A percentile compares a stretch with the other conserved stretches of the same genome.
Conservation (phyloP, 129 eudicot genomes). For the Mikania micrantha region DNA sequence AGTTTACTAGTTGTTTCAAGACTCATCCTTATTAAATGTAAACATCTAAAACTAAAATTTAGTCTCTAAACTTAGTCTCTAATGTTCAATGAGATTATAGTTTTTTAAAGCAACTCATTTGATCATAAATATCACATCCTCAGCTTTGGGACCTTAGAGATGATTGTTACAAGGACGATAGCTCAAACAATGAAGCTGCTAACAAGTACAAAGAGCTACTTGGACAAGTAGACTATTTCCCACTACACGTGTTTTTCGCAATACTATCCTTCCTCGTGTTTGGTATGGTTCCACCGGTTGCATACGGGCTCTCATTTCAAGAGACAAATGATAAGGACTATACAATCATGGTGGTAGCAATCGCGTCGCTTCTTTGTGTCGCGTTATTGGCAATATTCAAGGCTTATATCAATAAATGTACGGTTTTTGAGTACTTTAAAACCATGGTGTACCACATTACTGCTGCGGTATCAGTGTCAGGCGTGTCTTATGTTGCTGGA, state of each 20-base stretch:
- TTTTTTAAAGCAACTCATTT: not conserved
- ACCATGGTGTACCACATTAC: constrained; percentile 36
- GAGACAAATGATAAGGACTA: constrained; percentile 9
- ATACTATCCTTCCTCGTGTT: constrained; percentile 30
- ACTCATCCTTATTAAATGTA: too few relatives aligned
- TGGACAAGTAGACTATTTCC: constrained; percentile 28
- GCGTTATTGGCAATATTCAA: constrained; percentile 37
- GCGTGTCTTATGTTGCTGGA: constrained; percentile 51
- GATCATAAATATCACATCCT: not conserved
- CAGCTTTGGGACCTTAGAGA: constrained; percentile 37
- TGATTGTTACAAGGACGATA: constrained; percentile 19
- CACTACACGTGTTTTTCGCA: constrained; percentile 19
- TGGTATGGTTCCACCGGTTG: constrained; percentile 29
- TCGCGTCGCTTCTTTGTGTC: constrained; percentile 43
- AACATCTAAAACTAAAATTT: too few relatives aligned
- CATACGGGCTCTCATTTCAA: constrained; percentile 19
- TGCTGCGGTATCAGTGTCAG: constrained; percentile 31
- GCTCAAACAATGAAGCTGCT: constrained; percentile 1
- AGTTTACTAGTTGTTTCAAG: too few relatives aligned
- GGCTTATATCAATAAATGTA: constrained; percentile 25
- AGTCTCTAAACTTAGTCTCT: too few relatives aligned
- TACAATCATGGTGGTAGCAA: constrained; percentile 12
- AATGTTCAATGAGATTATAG: not conserved
- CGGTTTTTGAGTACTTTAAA: constrained; percentile 24
- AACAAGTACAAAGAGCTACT: constrained; percentile 33